These are phyloP conservation scores for Elsinoe perseae DNA, from an alignment of 2,329 filamentous ascomycete genomes.

Conservation along the genomic window DNA sequence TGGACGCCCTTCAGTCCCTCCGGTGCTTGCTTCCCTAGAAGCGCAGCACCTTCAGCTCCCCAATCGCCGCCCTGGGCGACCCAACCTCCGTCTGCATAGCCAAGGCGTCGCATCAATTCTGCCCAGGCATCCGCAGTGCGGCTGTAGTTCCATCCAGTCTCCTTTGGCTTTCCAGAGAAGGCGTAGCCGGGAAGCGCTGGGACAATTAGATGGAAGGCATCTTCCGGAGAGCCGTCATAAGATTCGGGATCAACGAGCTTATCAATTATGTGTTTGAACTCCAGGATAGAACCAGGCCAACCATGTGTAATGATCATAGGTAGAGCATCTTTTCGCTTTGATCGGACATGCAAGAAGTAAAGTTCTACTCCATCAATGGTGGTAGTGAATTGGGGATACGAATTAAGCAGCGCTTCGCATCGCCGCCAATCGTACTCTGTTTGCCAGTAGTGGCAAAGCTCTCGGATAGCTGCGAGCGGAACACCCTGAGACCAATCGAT, in stretches of 20 bases:
- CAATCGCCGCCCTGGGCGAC: slow-evolving; percentile 17
- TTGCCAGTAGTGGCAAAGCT: slow-evolving; percentile 17
- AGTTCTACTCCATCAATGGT: slow-evolving; percentile 16
- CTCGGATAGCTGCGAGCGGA: slow-evolving; percentile 11
- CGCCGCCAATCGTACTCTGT: slow-evolving; percentile 19
- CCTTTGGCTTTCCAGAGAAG: slow-evolving; percentile 13
- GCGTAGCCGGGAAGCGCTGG: slow-evolving; percentile 16
- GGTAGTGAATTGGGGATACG: slow-evolving; percentile 18
- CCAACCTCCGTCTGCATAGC: slow-evolving; percentile 17
- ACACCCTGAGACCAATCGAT: slow-evolving; percentile 17
- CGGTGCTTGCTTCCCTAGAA: slow-evolving; percentile 15
- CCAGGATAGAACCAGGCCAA: slow-evolving; percentile 23
- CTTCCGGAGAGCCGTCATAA: slow-evolving; percentile 6
- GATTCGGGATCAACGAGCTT: slow-evolving; percentile 14
- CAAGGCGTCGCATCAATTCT: slow-evolving; percentile 17
- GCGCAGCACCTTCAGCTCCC: slow-evolving; percentile 15
- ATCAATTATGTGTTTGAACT: slow-evolving; percentile 18
- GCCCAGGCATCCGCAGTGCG: slow-evolving; percentile 6
- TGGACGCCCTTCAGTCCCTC: slow-evolving; percentile 16
- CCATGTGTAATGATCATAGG: slow-evolving; percentile 19
- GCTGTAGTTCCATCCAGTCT: slow-evolving; percentile 8
- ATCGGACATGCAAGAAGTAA: slow-evolving; percentile 20
- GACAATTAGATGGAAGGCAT: slow-evolving; percentile 17
- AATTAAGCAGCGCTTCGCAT: slow-evolving; percentile 17
- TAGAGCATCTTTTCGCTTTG: slow-evolving; percentile 17